Percentiles rank a stretch among this genome's conserved stretches.
phyloP scores from a whole-genome alignment of 805 yeast species.

The Kodamaea hsintzibuensis region DNA sequence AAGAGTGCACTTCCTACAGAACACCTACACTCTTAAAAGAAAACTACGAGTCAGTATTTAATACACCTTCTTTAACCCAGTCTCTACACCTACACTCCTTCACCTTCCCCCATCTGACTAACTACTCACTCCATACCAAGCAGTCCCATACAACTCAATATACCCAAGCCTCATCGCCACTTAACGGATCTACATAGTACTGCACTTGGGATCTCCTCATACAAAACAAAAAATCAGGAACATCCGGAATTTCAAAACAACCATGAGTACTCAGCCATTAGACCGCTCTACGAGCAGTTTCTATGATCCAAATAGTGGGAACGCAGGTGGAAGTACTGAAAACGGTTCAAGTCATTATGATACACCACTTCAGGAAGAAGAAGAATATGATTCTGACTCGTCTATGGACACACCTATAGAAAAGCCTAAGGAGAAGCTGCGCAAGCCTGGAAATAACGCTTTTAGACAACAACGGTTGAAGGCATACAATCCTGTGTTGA shows the following conservation, averaged over 20 bases:
- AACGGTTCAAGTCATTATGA: neutral
- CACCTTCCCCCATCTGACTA: neutral
- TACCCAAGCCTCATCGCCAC: neutral
- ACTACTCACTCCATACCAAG: neutral
- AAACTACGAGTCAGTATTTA: no score
- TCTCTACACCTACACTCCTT: no score
- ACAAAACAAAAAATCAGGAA: neutral
- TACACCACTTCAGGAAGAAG: neutral
- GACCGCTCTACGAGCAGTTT: slow-evolving; percentile 6
- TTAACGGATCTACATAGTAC: neutral
- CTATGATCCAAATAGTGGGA: neutral
- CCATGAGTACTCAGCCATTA: slow-evolving; percentile 1
- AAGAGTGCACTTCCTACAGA: no score
- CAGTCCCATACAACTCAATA: neutral
- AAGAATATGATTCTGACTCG: slow-evolving; percentile 40
- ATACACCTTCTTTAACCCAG: no score
- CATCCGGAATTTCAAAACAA: slow-evolving; percentile 1
- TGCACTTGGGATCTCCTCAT: neutral
- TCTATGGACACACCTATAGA: slow-evolving; percentile 32
- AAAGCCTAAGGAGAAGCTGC: slow-evolving; percentile 46
- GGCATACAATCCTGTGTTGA: slow-evolving; percentile 49
- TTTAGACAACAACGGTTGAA: slow-evolving; percentile 57
- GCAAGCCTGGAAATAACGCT: slow-evolving; percentile 64
- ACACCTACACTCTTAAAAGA: no score
- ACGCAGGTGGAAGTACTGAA: neutral